Conservation (phyloP, 1,284 basidiomycete species). For the Abortiporus biennis region DNA sequence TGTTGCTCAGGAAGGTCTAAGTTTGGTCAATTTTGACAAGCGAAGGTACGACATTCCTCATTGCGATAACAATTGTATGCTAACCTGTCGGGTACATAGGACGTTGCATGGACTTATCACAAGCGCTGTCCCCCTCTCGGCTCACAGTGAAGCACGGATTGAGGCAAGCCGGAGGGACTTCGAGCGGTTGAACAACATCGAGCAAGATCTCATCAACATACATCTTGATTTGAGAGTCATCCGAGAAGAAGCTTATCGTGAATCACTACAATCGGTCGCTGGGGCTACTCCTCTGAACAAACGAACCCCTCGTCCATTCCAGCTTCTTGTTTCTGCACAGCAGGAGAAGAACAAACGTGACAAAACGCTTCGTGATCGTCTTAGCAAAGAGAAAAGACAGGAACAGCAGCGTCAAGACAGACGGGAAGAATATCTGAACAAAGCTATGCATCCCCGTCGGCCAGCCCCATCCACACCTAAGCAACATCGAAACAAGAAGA, state of each 20-base stretch:
- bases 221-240: slow-evolving; percentile 65
- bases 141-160: slow-evolving; percentile 40
- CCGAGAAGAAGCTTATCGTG: slow-evolving; percentile 66
- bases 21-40: slow-evolving; percentile 75
- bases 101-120: slow-evolving; percentile 60
- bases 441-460: slow-evolving; percentile 54
- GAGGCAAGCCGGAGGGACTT: slow-evolving; percentile 61
- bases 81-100: slow-evolving; percentile 29
- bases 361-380: slow-evolving; percentile 53
- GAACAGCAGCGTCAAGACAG: slow-evolving; percentile 67
- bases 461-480: slow-evolving; percentile 50
- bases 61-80: not conserved
- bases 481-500: slow-evolving; percentile 77
- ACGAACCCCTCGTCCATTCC: slow-evolving; percentile 61
- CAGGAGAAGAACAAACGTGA: slow-evolving; percentile 78
- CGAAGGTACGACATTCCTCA: slow-evolving; percentile 47
- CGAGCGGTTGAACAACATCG: slow-evolving; percentile 67
- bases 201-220: slow-evolving; percentile 51
- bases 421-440: slow-evolving; percentile 66
- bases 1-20: slow-evolving; percentile 40
- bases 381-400: slow-evolving; percentile 66
- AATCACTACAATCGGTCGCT: no score
- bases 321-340: slow-evolving; percentile 52
- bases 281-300: slow-evolving; percentile 37
- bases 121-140: slow-evolving; percentile 38